Base-by-base conservation (phyloP, 441 rosid genomes). In the Adansonia rubrostipa region DNA sequence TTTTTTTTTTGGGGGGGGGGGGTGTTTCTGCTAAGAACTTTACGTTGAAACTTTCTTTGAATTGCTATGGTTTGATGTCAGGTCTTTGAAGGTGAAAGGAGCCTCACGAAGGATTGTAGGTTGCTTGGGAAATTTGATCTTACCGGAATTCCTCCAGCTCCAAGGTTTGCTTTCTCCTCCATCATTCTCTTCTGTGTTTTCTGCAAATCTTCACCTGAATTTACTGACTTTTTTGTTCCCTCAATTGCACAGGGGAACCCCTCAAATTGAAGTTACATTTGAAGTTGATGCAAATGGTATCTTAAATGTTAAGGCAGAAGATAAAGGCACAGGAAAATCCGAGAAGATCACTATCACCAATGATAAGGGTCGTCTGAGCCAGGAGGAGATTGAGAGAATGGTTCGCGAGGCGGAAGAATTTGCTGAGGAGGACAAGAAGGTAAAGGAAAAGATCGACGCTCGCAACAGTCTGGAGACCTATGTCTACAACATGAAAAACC, bases 11-110 rank as follows among this genome's bases (percentile, higher is more conserved):
- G 0, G 3, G 1, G 40, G 40, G 40, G 40, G 40, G 40, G 40
- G 40, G 5, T 4, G 40, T 2, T 2, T 28, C 0, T 47, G 22
- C 22, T 61, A 1, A 8, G 14, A 15, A 51, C 72, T 24, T 3
- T 51, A 10, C 13, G 33, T 13, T 13, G 42, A 47, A 66, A 36
- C 47, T 60, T 36, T 77, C 69, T 48, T 40, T 2, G 50, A 66
- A 22, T 66, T 53, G 15, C 17, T 63, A 36, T 77, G 70, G 9
- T 71, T 53, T 54, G 56, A 75, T 77, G 3, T 40, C 82, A 92
- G 96, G 98, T 96, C 71, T 96, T 96, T 82, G 99, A 96, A 87
- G 99, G 99, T 78, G 99, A 96, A 86, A 88, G 99, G 87, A 93
- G 98, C 90, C 92, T 96, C 53, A 96, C 99, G 75, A 96, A 96